These are phyloP conservation scores for Dissophora ornata DNA, from an alignment of 192 early-diverging fungal genomes.

Conservation along the genomic window DNA sequence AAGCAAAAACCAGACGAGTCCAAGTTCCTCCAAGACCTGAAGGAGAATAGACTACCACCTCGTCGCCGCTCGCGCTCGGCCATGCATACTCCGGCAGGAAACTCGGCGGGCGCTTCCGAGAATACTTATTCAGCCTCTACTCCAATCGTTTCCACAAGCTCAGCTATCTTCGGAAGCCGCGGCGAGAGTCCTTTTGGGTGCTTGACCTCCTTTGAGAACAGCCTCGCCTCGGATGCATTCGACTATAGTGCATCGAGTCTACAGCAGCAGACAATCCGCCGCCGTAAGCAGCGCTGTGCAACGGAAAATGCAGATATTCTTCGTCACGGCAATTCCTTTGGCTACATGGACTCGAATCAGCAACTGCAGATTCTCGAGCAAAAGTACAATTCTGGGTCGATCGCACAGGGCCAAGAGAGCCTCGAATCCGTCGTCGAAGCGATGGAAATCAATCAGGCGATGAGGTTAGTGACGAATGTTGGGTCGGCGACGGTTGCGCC, in stretches of 20 bases:
- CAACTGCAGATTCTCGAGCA: slow-evolving; percentile 33
- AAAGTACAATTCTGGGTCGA: slow-evolving; percentile 13
- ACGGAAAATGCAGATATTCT: slow-evolving; percentile 10
- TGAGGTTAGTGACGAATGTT: not conserved
- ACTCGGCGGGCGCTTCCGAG: no score
- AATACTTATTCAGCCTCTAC: not conserved
- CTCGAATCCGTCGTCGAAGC: slow-evolving; percentile 26
- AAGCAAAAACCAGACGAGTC: slow-evolving; percentile 20
- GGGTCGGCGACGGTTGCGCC: not conserved
- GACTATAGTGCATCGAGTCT: not conserved
- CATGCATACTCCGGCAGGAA: slow-evolving; percentile 9
- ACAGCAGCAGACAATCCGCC: not conserved
- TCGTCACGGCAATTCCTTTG: not conserved
- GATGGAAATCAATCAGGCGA: slow-evolving; percentile 26
- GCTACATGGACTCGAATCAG: slow-evolving; percentile 33
- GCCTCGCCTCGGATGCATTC: slow-evolving; percentile 1
- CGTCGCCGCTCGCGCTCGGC: slow-evolving; percentile 48
- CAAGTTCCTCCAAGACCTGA: slow-evolving; percentile 29
- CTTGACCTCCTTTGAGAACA: not conserved
- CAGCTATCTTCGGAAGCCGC: not conserved
- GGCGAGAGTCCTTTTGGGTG: not conserved
- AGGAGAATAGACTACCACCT: slow-evolving; percentile 24
- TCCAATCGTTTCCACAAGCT: not conserved
- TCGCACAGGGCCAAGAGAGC: slow-evolving; percentile 6
- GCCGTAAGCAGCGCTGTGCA: slow-evolving; percentile 16